Base-by-base conservation (phyloP, 257 asterid genomes). In the Linaria vulgaris region DNA sequence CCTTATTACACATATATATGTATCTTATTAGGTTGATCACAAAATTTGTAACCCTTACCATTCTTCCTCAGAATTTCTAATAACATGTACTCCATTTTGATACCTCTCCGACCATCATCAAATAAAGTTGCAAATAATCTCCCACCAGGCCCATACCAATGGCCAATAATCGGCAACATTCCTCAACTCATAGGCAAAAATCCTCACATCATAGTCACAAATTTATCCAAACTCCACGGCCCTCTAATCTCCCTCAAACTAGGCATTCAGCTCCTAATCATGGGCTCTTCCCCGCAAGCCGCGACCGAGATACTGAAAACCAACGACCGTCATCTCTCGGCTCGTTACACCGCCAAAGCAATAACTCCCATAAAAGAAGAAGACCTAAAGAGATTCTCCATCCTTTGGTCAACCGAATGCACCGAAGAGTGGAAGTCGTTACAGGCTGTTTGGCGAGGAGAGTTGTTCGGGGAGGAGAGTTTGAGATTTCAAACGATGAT, bases 91-190 rank as follows among this genome's bases (percentile, higher is more conserved):
- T n/a, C n/a, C n/a, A n/a, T n/a, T n/a, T n/a, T n/a, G n/a, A n/a
- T n/a, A n/a, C n/a, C n/a, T n/a, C n/a, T n/a, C n/a, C n/a, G n/a
- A n/a, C n/a, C n/a, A n/a, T n/a, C n/a, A n/a, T n/a, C n/a, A n/a
- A n/a, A n/a, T n/a, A n/a, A n/a, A n/a, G n/a, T n/a, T n/a, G n/a
- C n/a, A n/a, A n/a, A n/a, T n/a, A 73, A 68, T 61, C 82, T 76
- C 17, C 85, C 85, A 48, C 82, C 85, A 8, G 85, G 82, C 1
- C 82, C 85, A 38, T 64, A 56, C 37, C 75, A 44, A 70, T 76
- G 82, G 82, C 85, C 82, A 0, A 24, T 80, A 23, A 27, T 76
- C 7, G 80, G 82, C 48, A 80, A 80, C 74, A 66, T 80, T 10
- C 80, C 71, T 22, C 38, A 64, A 43, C 60, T 80, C 1, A 20